Evolutionary conservation across 2,329 filamentous ascomycete genomes (phyloP).

Genomic region (Microcyclospora tardicrescens): DNA sequence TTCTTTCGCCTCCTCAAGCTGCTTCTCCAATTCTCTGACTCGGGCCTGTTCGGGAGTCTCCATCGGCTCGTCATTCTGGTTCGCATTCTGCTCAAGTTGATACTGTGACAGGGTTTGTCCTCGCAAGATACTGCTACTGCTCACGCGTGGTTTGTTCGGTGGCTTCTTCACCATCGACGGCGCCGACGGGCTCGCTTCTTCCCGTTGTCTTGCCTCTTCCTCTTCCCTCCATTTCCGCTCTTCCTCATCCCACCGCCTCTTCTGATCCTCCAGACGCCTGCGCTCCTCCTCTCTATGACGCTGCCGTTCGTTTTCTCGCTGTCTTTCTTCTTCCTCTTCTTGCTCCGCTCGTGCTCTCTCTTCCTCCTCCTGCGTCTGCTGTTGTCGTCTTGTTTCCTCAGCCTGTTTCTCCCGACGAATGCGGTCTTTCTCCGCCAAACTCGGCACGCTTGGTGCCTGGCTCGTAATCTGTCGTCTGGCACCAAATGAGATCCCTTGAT

Average conservation of each 20-base stretch:
- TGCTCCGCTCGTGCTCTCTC: conserved; percentile 34
- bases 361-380: conserved; percentile 42
- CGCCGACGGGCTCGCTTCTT: conserved; percentile 61
- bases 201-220: conserved; percentile 56
- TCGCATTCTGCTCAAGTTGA: conserved; percentile 50
- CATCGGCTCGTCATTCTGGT: conserved; percentile 26
- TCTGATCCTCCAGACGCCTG: conserved; percentile 45
- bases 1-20: conserved; percentile 54
- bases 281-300: conserved; percentile 54
- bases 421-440: conserved; percentile 71
- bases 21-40: conserved; percentile 66
- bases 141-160: conserved; percentile 37
- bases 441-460: conserved; percentile 66
- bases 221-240: conserved; percentile 66
- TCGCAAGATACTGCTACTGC: conserved; percentile 45
- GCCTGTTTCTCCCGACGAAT: conserved; percentile 42
- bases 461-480: conserved; percentile 85
- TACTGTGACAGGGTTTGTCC: conserved; percentile 84
- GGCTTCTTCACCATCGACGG: conserved; percentile 52
- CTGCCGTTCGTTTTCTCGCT: conserved; percentile 49
- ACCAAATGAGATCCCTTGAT: conserved; percentile 85
- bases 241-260: conserved; percentile 50
- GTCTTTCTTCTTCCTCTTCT: conserved; percentile 50
- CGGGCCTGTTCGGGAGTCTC: conserved; percentile 48
- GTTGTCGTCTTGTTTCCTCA: conserved; percentile 40